These are phyloP conservation scores for Sergeia podlipaevii DNA, from an alignment of 208 protist genomes.

Conservation along the genomic window DNA sequence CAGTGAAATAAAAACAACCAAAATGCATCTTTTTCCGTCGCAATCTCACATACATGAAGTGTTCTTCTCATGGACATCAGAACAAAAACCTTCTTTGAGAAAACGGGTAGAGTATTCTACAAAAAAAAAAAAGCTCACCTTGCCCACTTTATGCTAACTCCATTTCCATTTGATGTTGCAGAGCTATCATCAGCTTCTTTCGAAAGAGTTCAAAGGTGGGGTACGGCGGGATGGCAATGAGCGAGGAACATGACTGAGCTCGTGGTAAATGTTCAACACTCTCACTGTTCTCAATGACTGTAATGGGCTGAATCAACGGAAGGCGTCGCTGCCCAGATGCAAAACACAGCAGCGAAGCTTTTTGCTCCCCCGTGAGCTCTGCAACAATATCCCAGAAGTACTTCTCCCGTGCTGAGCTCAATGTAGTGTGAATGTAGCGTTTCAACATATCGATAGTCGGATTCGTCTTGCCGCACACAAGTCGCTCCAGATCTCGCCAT, in stretches of 20 bases:
- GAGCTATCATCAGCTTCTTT: constrained; percentile 69
- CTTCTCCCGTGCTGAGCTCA: constrained; percentile 42
- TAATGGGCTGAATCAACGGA: constrained; percentile 72
- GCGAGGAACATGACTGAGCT: constrained; percentile 87
- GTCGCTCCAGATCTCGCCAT: constrained; percentile 77
- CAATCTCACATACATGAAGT: too few species aligned
- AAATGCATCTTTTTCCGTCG: too few species aligned
- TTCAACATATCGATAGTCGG: constrained; percentile 56
- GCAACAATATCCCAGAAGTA: constrained; percentile 87
- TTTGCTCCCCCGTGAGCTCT: constrained; percentile 75
- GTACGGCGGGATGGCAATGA: constrained; percentile 82
- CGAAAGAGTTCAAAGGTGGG: constrained; percentile 70
- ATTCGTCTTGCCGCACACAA: constrained; percentile 79
- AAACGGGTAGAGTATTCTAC: background rate
- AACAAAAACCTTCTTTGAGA: background rate
- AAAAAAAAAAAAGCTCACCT: background rate
- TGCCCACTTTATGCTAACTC: constrained; percentile 74
- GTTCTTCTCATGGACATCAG: too few species aligned
- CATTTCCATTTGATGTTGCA: constrained; percentile 89
- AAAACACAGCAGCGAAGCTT: constrained; percentile 83
- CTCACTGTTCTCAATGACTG: constrained; percentile 73
- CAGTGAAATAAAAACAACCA: too few species aligned
- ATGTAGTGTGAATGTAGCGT: constrained; percentile 58
- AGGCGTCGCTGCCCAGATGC: constrained; percentile 81
- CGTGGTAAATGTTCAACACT: constrained; percentile 78